Base-by-base conservation (phyloP, 139 green algal genomes). In the Yamagishiella unicocca region DNA sequence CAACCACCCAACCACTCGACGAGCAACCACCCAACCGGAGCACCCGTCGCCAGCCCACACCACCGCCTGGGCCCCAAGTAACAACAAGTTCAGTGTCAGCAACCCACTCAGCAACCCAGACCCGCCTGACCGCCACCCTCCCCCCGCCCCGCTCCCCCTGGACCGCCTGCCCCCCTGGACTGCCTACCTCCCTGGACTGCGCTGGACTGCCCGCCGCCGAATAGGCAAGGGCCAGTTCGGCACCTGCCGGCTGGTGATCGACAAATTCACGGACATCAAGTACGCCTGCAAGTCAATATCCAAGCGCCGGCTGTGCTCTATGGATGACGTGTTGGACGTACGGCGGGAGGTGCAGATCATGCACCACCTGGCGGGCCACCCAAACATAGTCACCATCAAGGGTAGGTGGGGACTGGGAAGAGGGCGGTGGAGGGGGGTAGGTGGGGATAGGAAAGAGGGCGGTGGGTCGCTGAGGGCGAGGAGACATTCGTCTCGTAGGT, bases 321-420 rank as follows among this genome's bases (percentile, higher is more conserved):
- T 80, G 24, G 95, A 97, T 46, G 95, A 98, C 78, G 88, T 99
- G 7, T 94, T 98, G 38, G 97, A 99, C 87, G 95, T 99, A 68
- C 81, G 89, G 79, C 91, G 96, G 1, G 97, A 99, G 84, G 95
- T 99, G 33, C 89, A 96, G 66, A 75, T 92, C 84, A 88, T 93
- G 79, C 42, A 85, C 42, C 79, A 85, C 61, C 79, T 85, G 42
- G 40, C 80, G n/a, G 88, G 84, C 7, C 88, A 93, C 70, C 54
- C 50, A 29, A 92, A 91, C 83, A 89, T 91, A 38, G 87, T 93
- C 19, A 29, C 87, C 42, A 53, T 92, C 73, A 83, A 86, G 29
- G 62, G 61, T 87, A 46, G 1, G 72, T 72, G 35, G 66, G 33
- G 42, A 5, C 31, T 45, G 64, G 33, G 31, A n/a, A n/a, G n/a